Conservation (phyloP, 352 stramenopile genomes). For the Pythium guiyangense region DNA sequence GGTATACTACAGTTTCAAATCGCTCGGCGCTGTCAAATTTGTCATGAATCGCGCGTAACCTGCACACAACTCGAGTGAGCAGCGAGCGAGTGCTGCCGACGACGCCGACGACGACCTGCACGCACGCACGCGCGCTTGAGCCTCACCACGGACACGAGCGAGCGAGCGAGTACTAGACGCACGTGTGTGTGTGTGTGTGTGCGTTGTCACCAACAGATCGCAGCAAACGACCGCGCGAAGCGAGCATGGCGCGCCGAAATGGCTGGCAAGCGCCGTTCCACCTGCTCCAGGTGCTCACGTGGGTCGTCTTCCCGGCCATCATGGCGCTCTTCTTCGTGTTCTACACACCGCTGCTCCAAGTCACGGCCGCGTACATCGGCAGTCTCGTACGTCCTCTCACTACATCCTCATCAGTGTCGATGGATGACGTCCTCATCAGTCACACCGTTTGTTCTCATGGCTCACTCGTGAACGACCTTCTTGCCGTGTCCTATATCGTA, state of each 20-base stretch:
- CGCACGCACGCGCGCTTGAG: too few species aligned
- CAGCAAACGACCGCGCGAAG: too few species aligned
- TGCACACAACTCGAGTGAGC: too few species aligned
- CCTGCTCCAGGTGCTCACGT: conserved; percentile 75
- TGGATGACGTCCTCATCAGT: not conserved
- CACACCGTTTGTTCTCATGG: too few species aligned
- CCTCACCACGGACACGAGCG: not conserved
- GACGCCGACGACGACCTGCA: too few species aligned
- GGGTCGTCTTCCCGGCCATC: conserved; percentile 76
- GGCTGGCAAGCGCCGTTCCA: conserved; percentile 82
- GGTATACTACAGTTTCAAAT: too few species aligned
- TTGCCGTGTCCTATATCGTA: not conserved
- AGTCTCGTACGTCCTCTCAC: conserved; percentile 27
- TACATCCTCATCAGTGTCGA: not conserved
- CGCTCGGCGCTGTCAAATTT: too few species aligned
- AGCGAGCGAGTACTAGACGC: too few species aligned
- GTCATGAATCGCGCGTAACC: too few species aligned
- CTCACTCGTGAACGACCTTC: not conserved
- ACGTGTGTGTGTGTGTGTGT: not conserved
- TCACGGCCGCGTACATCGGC: conserved; percentile 35
- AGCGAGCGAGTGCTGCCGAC: too few species aligned
- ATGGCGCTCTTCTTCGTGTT: conserved; percentile 83
- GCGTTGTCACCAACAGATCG: not conserved
- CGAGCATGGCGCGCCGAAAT: conserved; percentile 60
- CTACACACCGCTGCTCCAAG: conserved; percentile 63